phyloP scores from a whole-genome alignment of 2,329 filamentous ascomycete genomes.

The Neofusicoccum ribis region DNA sequence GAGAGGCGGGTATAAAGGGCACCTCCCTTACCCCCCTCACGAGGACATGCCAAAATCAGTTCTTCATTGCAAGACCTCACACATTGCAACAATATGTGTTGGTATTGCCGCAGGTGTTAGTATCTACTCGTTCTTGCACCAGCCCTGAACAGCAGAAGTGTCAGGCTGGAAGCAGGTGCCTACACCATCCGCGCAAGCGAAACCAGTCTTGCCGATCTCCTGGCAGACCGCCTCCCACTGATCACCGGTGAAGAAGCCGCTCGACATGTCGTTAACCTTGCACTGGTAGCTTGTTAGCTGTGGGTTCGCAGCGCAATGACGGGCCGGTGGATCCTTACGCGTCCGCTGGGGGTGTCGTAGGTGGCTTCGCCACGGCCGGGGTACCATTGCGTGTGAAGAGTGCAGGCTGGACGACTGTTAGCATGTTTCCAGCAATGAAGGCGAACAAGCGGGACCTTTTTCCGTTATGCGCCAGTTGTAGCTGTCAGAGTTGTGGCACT shows the following conservation, averaged over 20 bases:
- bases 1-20: too few relatives aligned
- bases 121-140: neutral
- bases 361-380: neutral
- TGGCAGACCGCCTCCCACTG: neutral
- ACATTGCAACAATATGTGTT: too few relatives aligned
- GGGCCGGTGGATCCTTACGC: neutral
- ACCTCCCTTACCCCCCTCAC: too few relatives aligned
- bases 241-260: neutral
- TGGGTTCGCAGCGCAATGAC: neutral
- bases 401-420: neutral
- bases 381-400: neutral
- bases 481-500: neutral
- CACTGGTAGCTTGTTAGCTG: neutral
- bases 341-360: neutral
- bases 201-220: neutral
- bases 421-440: too few relatives aligned
- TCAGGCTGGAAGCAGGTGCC: neutral
- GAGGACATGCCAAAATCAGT: too few relatives aligned
- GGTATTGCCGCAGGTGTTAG: too few relatives aligned
- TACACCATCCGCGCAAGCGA: neutral
- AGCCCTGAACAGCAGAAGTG: neutral
- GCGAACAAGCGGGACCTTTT: too few relatives aligned
- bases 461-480: slow-evolving; percentile 3
- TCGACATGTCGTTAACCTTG: neutral
- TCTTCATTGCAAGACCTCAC: too few relatives aligned